Evolutionary conservation across 768 basidiomycete genomes (phyloP).

Genomic region (Agaricus blazei): DNA sequence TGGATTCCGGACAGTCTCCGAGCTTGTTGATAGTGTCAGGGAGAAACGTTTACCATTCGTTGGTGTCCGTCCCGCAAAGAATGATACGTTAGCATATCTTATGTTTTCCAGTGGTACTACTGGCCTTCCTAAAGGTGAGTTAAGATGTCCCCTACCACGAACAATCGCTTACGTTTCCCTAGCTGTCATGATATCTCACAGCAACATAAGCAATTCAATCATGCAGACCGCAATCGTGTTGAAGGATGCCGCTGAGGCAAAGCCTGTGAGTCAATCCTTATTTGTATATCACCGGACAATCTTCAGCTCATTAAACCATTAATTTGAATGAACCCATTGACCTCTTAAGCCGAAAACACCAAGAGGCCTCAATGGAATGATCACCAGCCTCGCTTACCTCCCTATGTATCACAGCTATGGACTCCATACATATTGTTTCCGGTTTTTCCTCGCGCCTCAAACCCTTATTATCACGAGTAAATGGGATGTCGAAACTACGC

Average conservation of each 20-base stretch:
- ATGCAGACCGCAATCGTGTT: not conserved
- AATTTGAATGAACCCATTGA: no score
- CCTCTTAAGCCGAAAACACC: conserved; percentile 29
- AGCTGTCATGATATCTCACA: conserved; percentile 74
- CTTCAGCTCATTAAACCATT: no score
- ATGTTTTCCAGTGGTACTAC: conserved; percentile 76
- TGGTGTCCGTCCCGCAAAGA: conserved; percentile 37
- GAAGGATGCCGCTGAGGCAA: no score
- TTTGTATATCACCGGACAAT: no score
- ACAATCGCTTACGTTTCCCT: not conserved
- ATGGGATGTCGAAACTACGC: conserved; percentile 51
- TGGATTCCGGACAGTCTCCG: conserved; percentile 30
- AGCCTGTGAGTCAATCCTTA: no score
- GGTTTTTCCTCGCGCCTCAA: conserved; percentile 35
- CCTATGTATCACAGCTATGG: conserved; percentile 68
- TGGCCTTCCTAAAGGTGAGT: conserved; percentile 64
- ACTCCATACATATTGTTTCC: conserved; percentile 45
- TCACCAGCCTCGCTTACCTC: conserved; percentile 48
- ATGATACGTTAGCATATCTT: conserved; percentile 59
- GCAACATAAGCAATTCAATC: conserved; percentile 44
- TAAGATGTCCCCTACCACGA: not conserved
- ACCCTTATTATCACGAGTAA: conserved; percentile 49
- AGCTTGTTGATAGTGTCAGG: conserved; percentile 34
- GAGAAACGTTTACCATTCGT: conserved; percentile 32
- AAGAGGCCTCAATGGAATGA: conserved; percentile 36